Conservation (phyloP, 164 flowering plant genomes). For the Vitis rupestris region DNA sequence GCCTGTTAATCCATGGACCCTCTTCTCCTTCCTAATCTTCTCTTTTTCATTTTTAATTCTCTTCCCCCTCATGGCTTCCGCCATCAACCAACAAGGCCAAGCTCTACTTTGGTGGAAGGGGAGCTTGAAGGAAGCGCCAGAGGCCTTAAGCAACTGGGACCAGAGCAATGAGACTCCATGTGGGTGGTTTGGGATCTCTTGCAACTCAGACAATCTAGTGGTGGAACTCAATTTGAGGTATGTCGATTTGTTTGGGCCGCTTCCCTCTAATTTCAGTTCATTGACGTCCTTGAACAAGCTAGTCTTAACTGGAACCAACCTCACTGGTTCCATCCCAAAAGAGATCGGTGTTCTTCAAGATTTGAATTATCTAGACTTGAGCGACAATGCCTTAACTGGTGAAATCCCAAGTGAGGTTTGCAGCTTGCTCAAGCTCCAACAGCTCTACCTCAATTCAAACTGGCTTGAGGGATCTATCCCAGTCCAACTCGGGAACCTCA, state of each 20-base stretch:
- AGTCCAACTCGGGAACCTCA: conserved; percentile 49
- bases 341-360: conserved; percentile 35
- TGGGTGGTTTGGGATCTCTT: conserved; percentile 58
- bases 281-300: conserved; percentile 46
- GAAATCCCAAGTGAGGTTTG: conserved; percentile 65
- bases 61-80: conserved; percentile 13
- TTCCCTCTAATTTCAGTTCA: conserved; percentile 50
- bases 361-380: conserved; percentile 50
- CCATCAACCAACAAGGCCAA: conserved; percentile 60
- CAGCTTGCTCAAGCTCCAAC: conserved; percentile 41
- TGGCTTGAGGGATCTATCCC: conserved; percentile 65
- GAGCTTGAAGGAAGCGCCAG: conserved; percentile 37
- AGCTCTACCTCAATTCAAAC: conserved; percentile 56
- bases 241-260: conserved; percentile 50
- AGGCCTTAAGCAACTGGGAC: conserved; percentile 49
- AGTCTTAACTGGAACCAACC: conserved; percentile 57
- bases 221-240: conserved; percentile 49
- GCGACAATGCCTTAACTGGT: conserved; percentile 60
- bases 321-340: conserved; percentile 65
- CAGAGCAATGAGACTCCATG: conserved; percentile 47
- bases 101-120: conserved; percentile 64
- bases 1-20: conserved; percentile 44
- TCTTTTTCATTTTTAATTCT: conserved; percentile 8
- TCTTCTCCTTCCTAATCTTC: conserved; percentile 15
- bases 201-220: conserved; percentile 45